Base-by-base conservation (phyloP, 805 yeast species). In the Kodamaea kakaduensis region DNA sequence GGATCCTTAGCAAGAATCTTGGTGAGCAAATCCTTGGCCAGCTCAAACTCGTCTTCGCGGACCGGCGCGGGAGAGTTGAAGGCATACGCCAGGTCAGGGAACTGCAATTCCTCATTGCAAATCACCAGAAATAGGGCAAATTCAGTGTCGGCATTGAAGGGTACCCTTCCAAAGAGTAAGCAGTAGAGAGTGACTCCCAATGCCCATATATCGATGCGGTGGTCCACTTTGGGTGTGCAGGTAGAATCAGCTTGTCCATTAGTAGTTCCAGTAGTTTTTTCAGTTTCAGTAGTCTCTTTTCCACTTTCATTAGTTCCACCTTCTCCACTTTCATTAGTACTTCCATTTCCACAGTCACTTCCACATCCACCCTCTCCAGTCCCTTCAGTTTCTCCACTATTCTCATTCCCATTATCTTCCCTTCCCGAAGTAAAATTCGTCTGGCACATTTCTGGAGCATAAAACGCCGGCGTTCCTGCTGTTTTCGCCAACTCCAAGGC, bases 181-280 rank as follows among this genome's bases (percentile, higher is more conserved):
- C 97, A 89, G 58, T 79, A 93, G 12, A 93, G 62, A 0, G 97
- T 89, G 5, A 90, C 88, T 8, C 98, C 98, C 14, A 88, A 59
- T 0, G 98, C 95, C 98, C 98, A 93, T n/a, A 90, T 83, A 61
- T 93, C 98, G 37, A 93, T 84, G 57, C 84, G 87, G 53, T 80
- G 71, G 35, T 85, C 81, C 26, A 90, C 82, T 36, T 69, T 75
- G 4, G 79, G 75, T 19, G 50, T 12, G 10, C 16, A 14, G 23
- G 22, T 18, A 3, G 15, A 4, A 16, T 15, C 14, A 8, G 31
- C 18, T 12, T 26, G 12, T 17, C 26, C 31, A 28, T 9, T 32
- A 28, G 32, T 4, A 32, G 27, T 6, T 12, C 32, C 37, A 31
- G 28, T 5, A 17, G 37, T 16, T 26, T 23, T 8, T 10, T 9